Conservation (phyloP, 306 rosid genomes). For the Gillenia trifoliata region DNA sequence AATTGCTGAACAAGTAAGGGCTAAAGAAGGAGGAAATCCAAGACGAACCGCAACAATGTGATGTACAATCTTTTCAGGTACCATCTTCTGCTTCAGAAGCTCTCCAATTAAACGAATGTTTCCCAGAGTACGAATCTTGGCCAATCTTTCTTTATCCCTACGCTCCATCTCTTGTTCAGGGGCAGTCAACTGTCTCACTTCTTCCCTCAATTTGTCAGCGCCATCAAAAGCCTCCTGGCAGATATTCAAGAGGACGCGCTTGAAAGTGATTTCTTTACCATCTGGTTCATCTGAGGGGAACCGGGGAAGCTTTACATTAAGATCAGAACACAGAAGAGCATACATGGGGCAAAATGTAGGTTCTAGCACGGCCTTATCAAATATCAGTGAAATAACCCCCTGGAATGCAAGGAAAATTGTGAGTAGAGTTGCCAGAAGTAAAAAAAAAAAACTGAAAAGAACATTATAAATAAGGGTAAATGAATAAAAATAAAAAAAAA, state of each 20-base stretch:
- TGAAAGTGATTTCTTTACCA: slow-evolving; percentile 84
- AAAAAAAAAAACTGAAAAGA: slow-evolving; percentile 3
- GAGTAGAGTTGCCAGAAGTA: slow-evolving; percentile 15
- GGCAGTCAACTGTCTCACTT: slow-evolving; percentile 70
- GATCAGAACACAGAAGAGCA: slow-evolving; percentile 81
- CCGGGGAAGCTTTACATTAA: slow-evolving; percentile 73
- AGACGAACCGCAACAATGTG: slow-evolving; percentile 82
- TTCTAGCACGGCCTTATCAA: slow-evolving; percentile 96
- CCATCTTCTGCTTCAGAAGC: slow-evolving; percentile 98
- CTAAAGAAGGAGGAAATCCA: slow-evolving; percentile 6
- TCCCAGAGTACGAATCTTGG: slow-evolving; percentile 91
- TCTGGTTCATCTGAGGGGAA: slow-evolving; percentile 90
- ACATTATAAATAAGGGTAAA: neutral
- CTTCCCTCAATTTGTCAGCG: slow-evolving; percentile 75
- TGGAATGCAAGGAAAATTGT: slow-evolving; percentile 40
- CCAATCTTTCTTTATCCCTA: slow-evolving; percentile 75
- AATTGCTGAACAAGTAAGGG: neutral
- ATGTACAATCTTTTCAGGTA: slow-evolving; percentile 91
- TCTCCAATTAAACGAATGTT: slow-evolving; percentile 95
- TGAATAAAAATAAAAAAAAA: neutral
- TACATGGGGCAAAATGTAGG: slow-evolving; percentile 99
- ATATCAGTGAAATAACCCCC: slow-evolving; percentile 83
- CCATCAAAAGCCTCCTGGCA: slow-evolving; percentile 99
- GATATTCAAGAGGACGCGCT: slow-evolving; percentile 74
- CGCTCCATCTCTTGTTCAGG: slow-evolving; percentile 89